Conservation (phyloP, 768 basidiomycete genomes). For the Xerocomellus dryophilus region DNA sequence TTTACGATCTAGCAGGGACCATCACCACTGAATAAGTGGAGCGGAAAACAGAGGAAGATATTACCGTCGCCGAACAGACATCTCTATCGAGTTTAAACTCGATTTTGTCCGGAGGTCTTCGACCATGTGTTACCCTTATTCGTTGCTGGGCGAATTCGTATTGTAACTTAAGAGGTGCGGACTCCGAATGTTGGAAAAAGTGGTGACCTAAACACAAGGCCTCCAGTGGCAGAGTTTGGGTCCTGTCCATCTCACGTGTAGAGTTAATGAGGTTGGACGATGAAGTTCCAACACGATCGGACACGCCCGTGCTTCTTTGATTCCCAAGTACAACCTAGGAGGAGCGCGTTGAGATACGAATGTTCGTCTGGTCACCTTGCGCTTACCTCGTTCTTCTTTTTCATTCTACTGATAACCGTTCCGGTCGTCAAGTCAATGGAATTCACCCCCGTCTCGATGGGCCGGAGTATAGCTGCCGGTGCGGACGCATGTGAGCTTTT, state of each 20-base stretch:
- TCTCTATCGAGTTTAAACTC: conserved; percentile 20
- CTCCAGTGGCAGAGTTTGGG: conserved; percentile 16
- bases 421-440: conserved; percentile 5
- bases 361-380: not conserved
- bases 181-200: conserved; percentile 11
- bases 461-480: conserved; percentile 6
- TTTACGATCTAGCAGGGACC: conserved; percentile 24
- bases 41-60: not conserved
- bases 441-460: not conserved
- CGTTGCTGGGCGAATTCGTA: conserved; percentile 8
- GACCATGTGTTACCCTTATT: conserved; percentile 11
- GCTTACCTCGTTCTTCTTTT: conserved; percentile 24
- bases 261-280: conserved; percentile 27
- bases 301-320: not conserved
- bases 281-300: conserved; percentile 29
- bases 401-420: conserved; percentile 21
- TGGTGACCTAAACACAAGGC: conserved; percentile 31
- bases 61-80: conserved; percentile 15
- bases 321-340: conserved; percentile 1
- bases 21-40: not conserved
- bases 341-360: conserved; percentile 3
- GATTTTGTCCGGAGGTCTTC: conserved; percentile 9
- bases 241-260: conserved; percentile 5
- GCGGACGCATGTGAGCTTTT: not conserved
- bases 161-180: conserved; percentile 10